These are phyloP conservation scores for Isochrysis galbana DNA, from an alignment of 78 protist genomes.

Conservation along the genomic window DNA sequence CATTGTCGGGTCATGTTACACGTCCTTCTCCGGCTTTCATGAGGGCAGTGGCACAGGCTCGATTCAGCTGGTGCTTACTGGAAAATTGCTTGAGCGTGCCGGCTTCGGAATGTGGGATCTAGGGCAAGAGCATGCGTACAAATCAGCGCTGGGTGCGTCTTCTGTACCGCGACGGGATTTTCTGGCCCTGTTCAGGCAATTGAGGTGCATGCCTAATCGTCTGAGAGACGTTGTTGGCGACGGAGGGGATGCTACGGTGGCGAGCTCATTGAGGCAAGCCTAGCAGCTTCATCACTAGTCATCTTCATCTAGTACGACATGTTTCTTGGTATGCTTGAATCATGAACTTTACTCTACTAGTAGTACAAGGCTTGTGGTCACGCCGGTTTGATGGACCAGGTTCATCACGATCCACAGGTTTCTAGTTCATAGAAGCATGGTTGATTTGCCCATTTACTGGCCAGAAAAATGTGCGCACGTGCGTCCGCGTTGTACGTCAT, in stretches of 20 bases:
- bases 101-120: neutral
- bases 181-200: neutral
- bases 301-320: too few relatives aligned
- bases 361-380: too few relatives aligned
- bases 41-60: neutral
- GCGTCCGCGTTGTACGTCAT: too few relatives aligned
- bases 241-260: neutral
- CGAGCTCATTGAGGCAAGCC: too few relatives aligned
- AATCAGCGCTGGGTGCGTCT: neutral
- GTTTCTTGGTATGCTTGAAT: too few relatives aligned
- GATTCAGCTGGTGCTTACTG: neutral
- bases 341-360: too few relatives aligned
- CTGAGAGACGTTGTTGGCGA: neutral
- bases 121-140: neutral
- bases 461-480: too few relatives aligned
- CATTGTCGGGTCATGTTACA: neutral
- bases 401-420: too few relatives aligned
- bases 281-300: too few relatives aligned
- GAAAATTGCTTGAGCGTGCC: neutral
- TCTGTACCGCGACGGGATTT: neutral
- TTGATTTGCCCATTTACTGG: too few relatives aligned
- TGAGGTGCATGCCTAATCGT: neutral
- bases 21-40: conserved; percentile 12
- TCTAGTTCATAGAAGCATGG: too few relatives aligned
- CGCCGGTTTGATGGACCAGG: too few relatives aligned